Evolutionary conservation across 2,329 filamentous ascomycete species (phyloP).

Genomic region (Fusarium sp.): DNA sequence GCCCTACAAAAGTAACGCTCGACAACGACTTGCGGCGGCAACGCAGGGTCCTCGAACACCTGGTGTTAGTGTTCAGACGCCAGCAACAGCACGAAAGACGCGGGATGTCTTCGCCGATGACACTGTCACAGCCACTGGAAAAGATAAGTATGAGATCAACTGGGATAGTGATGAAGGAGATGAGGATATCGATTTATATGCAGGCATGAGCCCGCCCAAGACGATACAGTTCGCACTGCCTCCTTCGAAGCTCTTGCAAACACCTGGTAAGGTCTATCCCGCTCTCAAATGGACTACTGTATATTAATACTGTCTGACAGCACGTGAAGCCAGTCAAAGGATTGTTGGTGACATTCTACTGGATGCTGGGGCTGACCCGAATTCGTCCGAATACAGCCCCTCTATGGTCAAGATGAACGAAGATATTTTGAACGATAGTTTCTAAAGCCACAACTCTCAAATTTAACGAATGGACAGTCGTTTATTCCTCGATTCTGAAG

Average conservation of each 20-base stretch:
- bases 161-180: conserved; percentile 83
- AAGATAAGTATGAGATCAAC: conserved; percentile 64
- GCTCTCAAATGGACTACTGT: not conserved
- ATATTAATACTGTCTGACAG: conserved; percentile 50
- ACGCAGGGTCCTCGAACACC: conserved; percentile 71
- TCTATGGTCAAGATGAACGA: conserved; percentile 73
- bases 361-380: conserved; percentile 73
- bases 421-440: conserved; percentile 70
- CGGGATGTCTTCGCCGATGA: conserved; percentile 57
- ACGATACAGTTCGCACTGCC: conserved; percentile 87
- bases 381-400: conserved; percentile 68
- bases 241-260: conserved; percentile 80
- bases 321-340: conserved; percentile 80
- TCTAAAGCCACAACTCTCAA: conserved; percentile 48
- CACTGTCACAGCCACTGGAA: conserved; percentile 36
- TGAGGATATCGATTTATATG: conserved; percentile 68
- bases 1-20: conserved; percentile 63
- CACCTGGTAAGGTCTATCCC: conserved; percentile 67
- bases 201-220: conserved; percentile 89
- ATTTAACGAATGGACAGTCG: not conserved
- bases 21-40: conserved; percentile 54
- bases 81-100: conserved; percentile 60
- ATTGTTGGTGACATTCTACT: conserved; percentile 84
- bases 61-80: conserved; percentile 87
- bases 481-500: not conserved